These are phyloP conservation scores for Lanmaoa pseudosensibilis DNA, from an alignment of 768 basidiomycete species.

Conservation along the genomic window DNA sequence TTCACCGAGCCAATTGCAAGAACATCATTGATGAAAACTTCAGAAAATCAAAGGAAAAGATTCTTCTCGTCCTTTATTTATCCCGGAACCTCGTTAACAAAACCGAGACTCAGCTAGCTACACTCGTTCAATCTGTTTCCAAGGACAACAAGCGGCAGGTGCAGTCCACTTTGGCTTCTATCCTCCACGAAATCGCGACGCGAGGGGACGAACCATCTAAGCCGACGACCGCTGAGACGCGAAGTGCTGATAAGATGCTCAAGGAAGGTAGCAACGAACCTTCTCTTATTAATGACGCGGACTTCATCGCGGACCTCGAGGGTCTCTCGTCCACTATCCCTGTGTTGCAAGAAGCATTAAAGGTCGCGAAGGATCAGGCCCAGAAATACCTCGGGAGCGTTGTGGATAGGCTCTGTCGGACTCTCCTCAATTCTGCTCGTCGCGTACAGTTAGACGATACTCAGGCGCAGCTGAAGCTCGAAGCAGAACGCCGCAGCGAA, in stretches of 20 bases:
- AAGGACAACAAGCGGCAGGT: constrained; percentile 16
- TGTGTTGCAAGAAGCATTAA: constrained; percentile 16
- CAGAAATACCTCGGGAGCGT: constrained; percentile 18
- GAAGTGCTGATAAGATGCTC: constrained; percentile 20
- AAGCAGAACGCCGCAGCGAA: constrained; percentile 14
- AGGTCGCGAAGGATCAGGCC: constrained; percentile 13
- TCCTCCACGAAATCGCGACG: constrained; percentile 12
- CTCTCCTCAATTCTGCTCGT: constrained; percentile 6
- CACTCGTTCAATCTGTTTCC: constrained; percentile 15
- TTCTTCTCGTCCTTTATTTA: constrained; percentile 19
- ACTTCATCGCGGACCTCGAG: constrained; percentile 27
- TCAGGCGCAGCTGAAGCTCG: constrained; percentile 13
- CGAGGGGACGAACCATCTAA: not conserved
- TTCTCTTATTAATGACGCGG: constrained; percentile 21
- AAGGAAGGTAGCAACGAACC: constrained; percentile 22
- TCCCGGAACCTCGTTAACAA: constrained; percentile 12
- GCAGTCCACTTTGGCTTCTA: constrained; percentile 12
- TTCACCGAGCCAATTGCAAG: constrained; percentile 15
- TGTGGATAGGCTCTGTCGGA: constrained; percentile 22
- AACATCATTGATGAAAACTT: constrained; percentile 19
- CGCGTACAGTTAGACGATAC: constrained; percentile 20
- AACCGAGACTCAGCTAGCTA: constrained; percentile 13
- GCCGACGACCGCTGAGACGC: constrained; percentile 11
- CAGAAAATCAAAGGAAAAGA: constrained; percentile 25
- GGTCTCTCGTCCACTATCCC: constrained; percentile 10